These are phyloP conservation scores for Quercus mongolica DNA, from an alignment of 306 rosid species.

Conservation along the genomic window DNA sequence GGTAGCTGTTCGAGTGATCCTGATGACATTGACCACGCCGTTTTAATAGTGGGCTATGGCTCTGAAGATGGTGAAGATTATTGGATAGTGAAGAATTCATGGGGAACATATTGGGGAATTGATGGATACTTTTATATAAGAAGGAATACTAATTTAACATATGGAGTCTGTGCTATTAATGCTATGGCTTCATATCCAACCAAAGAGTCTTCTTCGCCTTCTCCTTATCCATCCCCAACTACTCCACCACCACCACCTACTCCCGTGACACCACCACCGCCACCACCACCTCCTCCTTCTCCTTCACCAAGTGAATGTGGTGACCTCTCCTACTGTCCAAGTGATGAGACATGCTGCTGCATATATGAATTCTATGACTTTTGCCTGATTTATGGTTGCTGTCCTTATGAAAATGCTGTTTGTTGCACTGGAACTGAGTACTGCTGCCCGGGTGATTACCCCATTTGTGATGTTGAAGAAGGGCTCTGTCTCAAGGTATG, in stretches of 20 bases:
- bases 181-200: constrained; percentile 80
- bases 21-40: constrained; percentile 70
- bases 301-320: constrained; percentile 74
- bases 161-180: constrained; percentile 76
- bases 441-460: constrained; percentile 74
- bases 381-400: constrained; percentile 69
- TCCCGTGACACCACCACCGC: background rate
- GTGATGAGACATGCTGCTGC: constrained; percentile 75
- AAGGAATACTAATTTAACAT: constrained; percentile 51
- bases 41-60: constrained; percentile 68
- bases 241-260: constrained; percentile 47
- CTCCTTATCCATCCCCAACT: constrained; percentile 47
- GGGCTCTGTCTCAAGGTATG: constrained; percentile 68
- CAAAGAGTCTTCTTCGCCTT: constrained; percentile 52
- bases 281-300: constrained; percentile 53
- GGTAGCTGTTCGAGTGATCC: constrained; percentile 75
- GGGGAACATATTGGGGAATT: constrained; percentile 79
- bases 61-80: constrained; percentile 67
- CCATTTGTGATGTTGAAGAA: constrained; percentile 56
- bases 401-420: constrained; percentile 62
- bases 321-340: constrained; percentile 53
- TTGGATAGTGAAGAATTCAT: constrained; percentile 84
- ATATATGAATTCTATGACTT: constrained; percentile 19
- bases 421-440: constrained; percentile 65
- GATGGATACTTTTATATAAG: constrained; percentile 61